Evolutionary conservation across 2,329 filamentous ascomycete species (phyloP).

Genomic region (Venturia pyrina): DNA sequence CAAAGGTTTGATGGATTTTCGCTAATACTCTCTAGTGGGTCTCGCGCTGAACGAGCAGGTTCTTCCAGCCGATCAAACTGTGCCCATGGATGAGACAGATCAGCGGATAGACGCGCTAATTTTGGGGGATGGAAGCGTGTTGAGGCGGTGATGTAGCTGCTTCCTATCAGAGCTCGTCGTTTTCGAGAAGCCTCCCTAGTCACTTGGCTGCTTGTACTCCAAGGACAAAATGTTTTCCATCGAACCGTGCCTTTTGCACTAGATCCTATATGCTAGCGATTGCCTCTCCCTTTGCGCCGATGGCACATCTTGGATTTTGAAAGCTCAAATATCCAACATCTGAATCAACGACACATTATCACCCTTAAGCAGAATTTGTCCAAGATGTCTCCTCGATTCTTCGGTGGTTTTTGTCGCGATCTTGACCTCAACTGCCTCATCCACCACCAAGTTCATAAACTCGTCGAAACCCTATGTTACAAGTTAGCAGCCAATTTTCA

Average conservation of each 20-base stretch:
- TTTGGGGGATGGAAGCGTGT: conserved; percentile 54
- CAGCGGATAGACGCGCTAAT: conserved; percentile 70
- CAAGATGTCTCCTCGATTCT: conserved; percentile 68
- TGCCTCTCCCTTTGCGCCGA: background rate
- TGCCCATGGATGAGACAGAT: conserved; percentile 70
- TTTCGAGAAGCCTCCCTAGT: background rate
- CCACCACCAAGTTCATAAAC: conserved; percentile 97
- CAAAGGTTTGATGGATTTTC: background rate
- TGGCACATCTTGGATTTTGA: background rate
- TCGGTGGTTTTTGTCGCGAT: conserved; percentile 67
- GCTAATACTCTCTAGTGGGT: conserved; percentile 44
- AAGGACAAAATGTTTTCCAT: background rate
- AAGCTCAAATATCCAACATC: conserved; percentile 14
- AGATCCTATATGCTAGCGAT: background rate
- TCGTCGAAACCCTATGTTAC: conserved; percentile 82
- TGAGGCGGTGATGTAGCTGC: conserved; percentile 15
- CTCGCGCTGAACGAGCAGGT: conserved; percentile 82
- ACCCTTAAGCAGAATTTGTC: conserved; percentile 78
- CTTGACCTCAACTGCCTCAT: conserved; percentile 89
- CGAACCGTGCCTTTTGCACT: background rate
- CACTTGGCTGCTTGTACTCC: background rate
- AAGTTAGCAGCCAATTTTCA: background rate
- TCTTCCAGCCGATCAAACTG: conserved; percentile 50
- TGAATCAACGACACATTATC: conserved; percentile 80
- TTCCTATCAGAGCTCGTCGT: background rate